Base-by-base conservation (phyloP, 2,329 filamentous ascomycete genomes). In the Xylaria sp. region DNA sequence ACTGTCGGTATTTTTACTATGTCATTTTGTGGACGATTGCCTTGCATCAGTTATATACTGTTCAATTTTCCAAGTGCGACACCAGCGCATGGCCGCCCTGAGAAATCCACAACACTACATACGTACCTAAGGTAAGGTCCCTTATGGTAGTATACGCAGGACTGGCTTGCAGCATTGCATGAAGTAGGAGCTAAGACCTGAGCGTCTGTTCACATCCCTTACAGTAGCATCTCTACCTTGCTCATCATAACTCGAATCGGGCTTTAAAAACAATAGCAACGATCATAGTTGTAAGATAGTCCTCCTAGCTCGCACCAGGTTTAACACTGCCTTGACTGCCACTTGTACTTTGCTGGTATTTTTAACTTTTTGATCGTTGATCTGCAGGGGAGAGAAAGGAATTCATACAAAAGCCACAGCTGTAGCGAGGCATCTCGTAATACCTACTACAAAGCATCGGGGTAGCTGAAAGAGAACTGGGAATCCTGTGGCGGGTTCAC, bases 401-500 rank as follows among this genome's bases (percentile, higher is more conserved):
- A 43, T 36, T 55, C 34, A 41, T 10, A 34, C 41, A 43, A 52
- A 69, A 69, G 57, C 64, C 60, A 65, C 65, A 58, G 36, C 23
- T 34, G 25, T 60, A 65, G 45, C 58, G 32, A 63, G 60, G 41
- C 45, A 65, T 50, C 39, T 43, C 39, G 60, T 61, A 55, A 43
- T 50, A 65, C 56, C 48, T 50, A 65, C 56, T 55, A 64, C 25
- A 20, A 41, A 30, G 43, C 20, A 41, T 20, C 8, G 20, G 43
- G 52, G 39, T 30, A 45, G 60, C 53, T 63, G 61, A 60, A 68
- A 53, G 48, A 46, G 56, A 50, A 25, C 23, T 59, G 64, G 48
- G 52, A 56, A 61, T 65, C 39, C 23, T 60, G 41, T 56, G 36
- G 65, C 68, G 68, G 68, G 62, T 65, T 60, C 30, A 50, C 62